Evolutionary conservation across 495 filamentous ascomycete genomes (phyloP).

Genomic region (Tuber borchii): DNA sequence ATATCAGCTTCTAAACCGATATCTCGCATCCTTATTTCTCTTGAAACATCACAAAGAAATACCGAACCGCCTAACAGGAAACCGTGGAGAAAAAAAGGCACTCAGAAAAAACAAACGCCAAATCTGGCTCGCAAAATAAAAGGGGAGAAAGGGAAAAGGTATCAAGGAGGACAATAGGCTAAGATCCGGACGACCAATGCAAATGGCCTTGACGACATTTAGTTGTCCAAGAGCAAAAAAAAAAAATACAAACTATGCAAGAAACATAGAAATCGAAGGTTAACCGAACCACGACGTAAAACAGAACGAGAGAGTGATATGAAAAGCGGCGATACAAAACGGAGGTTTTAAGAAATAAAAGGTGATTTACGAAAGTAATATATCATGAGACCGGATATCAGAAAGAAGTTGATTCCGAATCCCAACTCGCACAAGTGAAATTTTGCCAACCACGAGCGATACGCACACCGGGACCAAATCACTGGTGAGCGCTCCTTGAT

Average conservation of each 20-base stretch:
- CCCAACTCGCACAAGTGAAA: slow-evolving; percentile 31
- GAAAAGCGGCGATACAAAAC: slow-evolving; percentile 22
- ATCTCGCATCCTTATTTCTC: not conserved
- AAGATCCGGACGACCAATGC: slow-evolving; percentile 20
- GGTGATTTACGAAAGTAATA: slow-evolving; percentile 43
- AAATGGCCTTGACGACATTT: slow-evolving; percentile 34
- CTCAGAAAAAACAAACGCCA: slow-evolving; percentile 10
- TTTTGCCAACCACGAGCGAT: slow-evolving; percentile 30
- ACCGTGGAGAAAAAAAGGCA: slow-evolving; percentile 1
- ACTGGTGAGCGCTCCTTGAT: slow-evolving; percentile 29
- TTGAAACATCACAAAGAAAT: slow-evolving; percentile 2
- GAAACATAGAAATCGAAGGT: slow-evolving; percentile 24
- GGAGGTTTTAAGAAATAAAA: slow-evolving; percentile 31
- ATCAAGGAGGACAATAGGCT: slow-evolving; percentile 22
- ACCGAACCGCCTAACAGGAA: slow-evolving; percentile 1
- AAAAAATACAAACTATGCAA: slow-evolving; percentile 34
- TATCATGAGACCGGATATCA: slow-evolving; percentile 36
- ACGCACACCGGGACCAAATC: slow-evolving; percentile 30
- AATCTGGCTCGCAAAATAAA: slow-evolving; percentile 23
- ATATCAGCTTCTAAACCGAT: not conserved
- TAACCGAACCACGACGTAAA: slow-evolving; percentile 35
- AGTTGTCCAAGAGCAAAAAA: slow-evolving; percentile 30
- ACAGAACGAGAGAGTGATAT: slow-evolving; percentile 29
- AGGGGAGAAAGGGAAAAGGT: slow-evolving; percentile 21
- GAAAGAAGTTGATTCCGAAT: slow-evolving; percentile 34